phyloP scores from a whole-genome alignment of 495 filamentous ascomycete species.

The Annulohypoxylon maeteangense region DNA sequence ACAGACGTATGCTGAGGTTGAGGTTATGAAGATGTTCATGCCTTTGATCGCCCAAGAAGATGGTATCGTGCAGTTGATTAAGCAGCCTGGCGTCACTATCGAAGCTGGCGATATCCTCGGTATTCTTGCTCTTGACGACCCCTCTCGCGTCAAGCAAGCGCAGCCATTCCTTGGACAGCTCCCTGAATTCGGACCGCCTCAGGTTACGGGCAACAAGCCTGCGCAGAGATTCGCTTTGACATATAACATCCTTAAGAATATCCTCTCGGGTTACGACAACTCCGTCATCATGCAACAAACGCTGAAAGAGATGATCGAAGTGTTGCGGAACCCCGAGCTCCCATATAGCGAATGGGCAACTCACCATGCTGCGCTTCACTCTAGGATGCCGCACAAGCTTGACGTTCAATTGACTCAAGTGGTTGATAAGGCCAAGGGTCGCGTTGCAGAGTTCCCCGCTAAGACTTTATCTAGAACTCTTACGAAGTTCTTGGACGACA shows the following conservation, averaged over 20 bases:
- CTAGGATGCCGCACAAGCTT: slow-evolving; percentile 94
- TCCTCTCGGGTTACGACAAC: slow-evolving; percentile 95
- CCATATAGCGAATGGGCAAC: slow-evolving; percentile 97
- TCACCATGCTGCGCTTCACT: slow-evolving; percentile 93
- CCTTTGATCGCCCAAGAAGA: slow-evolving; percentile 96
- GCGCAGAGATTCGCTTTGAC: slow-evolving; percentile 85
- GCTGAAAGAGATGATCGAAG: slow-evolving; percentile 87
- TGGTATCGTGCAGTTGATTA: slow-evolving; percentile 96
- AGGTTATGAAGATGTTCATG: slow-evolving; percentile 99
- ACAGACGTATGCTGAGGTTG: slow-evolving; percentile 95
- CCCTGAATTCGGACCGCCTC: slow-evolving; percentile 84
- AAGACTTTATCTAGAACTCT: slow-evolving; percentile 87
- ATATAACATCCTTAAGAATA: slow-evolving; percentile 83
- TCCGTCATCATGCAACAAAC: slow-evolving; percentile 92
- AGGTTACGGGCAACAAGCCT: slow-evolving; percentile 90
- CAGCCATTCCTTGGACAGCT: slow-evolving; percentile 95
- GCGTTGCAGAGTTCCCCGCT: slow-evolving; percentile 89
- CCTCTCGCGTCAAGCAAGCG: slow-evolving; percentile 94
- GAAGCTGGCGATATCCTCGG: slow-evolving; percentile 99
- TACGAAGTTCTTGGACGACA: slow-evolving; percentile 88
- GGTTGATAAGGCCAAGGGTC: slow-evolving; percentile 80
- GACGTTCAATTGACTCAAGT: slow-evolving; percentile 82
- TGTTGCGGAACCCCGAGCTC: slow-evolving; percentile 88
- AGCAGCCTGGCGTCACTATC: slow-evolving; percentile 97
- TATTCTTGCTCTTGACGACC: slow-evolving; percentile 95